phyloP scores from a whole-genome alignment of 2,329 filamentous ascomycete species.

The Claviceps quebecensis region DNA sequence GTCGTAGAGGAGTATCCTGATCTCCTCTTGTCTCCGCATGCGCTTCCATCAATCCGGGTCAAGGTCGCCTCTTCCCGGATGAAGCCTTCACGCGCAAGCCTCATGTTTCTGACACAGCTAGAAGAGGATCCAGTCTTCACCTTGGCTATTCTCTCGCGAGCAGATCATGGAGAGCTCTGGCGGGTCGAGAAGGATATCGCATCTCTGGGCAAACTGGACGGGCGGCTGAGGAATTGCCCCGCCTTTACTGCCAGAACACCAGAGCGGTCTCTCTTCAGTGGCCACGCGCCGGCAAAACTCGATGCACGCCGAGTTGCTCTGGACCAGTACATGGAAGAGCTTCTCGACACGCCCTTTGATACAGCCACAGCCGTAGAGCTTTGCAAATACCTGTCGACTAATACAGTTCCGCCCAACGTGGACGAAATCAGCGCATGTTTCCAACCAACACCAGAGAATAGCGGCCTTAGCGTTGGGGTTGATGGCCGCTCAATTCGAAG shows the following conservation, averaged over 20 bases:
- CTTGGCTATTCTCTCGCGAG: constrained; percentile 68
- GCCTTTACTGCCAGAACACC: constrained; percentile 64
- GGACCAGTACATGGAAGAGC: constrained; percentile 71
- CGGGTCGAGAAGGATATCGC: constrained; percentile 82
- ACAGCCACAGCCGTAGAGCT: constrained; percentile 63
- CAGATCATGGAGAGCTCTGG: constrained; percentile 71
- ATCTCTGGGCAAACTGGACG: constrained; percentile 69
- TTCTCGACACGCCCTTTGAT: constrained; percentile 73
- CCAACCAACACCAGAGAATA: constrained; percentile 13
- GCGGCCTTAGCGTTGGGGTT: constrained; percentile 32
- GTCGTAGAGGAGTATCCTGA: constrained; percentile 78
- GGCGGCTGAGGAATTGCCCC: constrained; percentile 61
- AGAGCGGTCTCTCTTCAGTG: constrained; percentile 74
- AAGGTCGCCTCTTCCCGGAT: constrained; percentile 89
- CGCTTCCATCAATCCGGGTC: constrained; percentile 71
- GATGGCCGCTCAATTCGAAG: constrained; percentile 60
- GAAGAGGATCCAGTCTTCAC: constrained; percentile 94
- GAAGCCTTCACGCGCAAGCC: constrained; percentile 76
- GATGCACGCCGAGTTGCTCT: constrained; percentile 72
- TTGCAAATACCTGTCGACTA: constrained; percentile 71
- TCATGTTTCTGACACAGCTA: constrained; percentile 62
- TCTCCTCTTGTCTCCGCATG: constrained; percentile 74
- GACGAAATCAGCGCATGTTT: constrained; percentile 34
- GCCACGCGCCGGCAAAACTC: constrained; percentile 85
- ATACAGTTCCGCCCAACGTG: constrained; percentile 46